Evolutionary conservation across 164 flowering plant species (phyloP), one percentile per base, ranked within the genome.

Genomic region (Litsea cubeba): DNA sequence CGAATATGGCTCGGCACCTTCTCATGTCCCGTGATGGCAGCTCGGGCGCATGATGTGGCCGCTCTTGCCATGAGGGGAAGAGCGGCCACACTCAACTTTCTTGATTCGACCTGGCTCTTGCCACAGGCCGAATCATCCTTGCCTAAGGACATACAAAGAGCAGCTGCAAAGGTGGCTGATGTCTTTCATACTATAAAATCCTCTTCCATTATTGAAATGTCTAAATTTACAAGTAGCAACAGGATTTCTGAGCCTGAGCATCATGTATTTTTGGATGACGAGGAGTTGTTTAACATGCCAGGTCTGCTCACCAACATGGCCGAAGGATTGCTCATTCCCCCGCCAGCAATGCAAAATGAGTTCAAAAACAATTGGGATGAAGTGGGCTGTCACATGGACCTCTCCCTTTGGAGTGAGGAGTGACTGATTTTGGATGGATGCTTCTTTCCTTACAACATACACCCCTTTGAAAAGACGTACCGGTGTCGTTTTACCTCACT

Each of bases 1-100:
- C 74, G 88, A 6, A 80, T 86, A 22, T 88, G 91, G 91, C 79
- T 88, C 0, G 91, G 91, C 18, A 86, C 89, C 5, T 88, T 76
- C 68, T 77, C 86, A 0, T 75, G 70, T 54, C 82, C 91, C 0
- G 89, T 86, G 68, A 83, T 83, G 84, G 91, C 91, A 3, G 91
- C 91, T 5, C 73, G 84, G 64, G 91, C 91, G 0, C 70, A 88
- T 20, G 91, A 88, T 57, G 89, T 79, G 25, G 89, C 91, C 2
- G 83, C 83, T 17, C 28, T 86, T 10, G 86, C 87, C 0, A 79
- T 88, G 1, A 69, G 80, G 6, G 88, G 88, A 4, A 64, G 71
- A 4, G 60, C 64, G 1, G 82, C 88, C 1, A 17, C 54, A 1
- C 86, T 87, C 54, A 87, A 87, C 65, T 87, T 87, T 58, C 73